Base-by-base conservation (phyloP, 2,329 filamentous ascomycete genomes). In the Colletotrichum karsti region DNA sequence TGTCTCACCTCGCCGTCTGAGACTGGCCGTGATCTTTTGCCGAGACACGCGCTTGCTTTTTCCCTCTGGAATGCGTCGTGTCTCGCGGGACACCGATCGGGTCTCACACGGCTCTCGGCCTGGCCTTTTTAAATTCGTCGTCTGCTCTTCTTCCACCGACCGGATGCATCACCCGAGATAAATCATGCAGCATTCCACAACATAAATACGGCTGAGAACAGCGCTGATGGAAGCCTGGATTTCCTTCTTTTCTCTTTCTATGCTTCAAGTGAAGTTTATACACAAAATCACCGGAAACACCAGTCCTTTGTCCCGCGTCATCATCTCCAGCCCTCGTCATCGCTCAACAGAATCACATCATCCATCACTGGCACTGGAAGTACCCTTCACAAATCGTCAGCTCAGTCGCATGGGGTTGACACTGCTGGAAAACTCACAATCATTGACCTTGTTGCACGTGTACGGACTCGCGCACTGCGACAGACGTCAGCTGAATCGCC, bases 1-100 rank as follows among this genome's bases (percentile, higher is more conserved):
- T 26, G 35, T 35, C 15, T 55, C 41, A 58, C 13, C 39, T 37
- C 33, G 41, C 24, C 28, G 5, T 18, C 41, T 44, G 42, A 44
- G 54, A 60, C 61, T 8, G 28, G 18, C 48, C 60, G 33, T 50
- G 33, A 22, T 6, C 18, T 24, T 42, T 18, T 65, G 13, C 62
- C 55, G 62, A 65, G 62, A 65, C 62, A 44, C 37, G 22, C 20
- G n/a, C 41, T 54, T 50, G 30, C 39, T 51, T 58, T 42, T 26
- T 44, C 9, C 28, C 60, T 30, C 61, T 68, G 65, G 65, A 65
- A 65, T 68, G 64, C 39, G 30, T 15, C 2, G 24, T 65, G 65
- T 68, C 61, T 54, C 46, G 24, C 46, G 39, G 44, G 35, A 26
- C 44, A 28, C 46, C 24, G 26, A 18, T 18, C 64, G 24, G 42